These are phyloP conservation scores for Diaporthe ilicicola DNA, from an alignment of 2,329 filamentous ascomycete species.

Conservation along the genomic window DNA sequence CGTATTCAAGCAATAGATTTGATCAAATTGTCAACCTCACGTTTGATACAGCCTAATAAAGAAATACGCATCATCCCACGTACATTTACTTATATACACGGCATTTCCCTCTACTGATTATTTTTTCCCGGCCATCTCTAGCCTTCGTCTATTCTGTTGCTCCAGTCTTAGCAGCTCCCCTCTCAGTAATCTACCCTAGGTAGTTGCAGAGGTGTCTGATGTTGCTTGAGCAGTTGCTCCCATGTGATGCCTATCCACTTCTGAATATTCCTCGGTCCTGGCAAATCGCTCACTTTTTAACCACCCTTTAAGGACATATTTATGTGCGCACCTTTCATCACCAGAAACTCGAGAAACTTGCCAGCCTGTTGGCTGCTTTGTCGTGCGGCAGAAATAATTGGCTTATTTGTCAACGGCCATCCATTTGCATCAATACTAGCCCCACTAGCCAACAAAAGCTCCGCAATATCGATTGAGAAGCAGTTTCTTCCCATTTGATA, in stretches of 20 bases:
- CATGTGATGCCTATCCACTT: neutral
- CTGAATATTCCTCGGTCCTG: neutral
- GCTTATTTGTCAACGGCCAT: neutral
- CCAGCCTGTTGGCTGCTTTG: neutral
- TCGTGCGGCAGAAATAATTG: neutral
- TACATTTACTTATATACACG: too few relatives aligned
- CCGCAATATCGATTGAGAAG: neutral
- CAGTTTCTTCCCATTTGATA: neutral
- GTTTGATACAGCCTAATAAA: too few relatives aligned
- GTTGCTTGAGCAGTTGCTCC: neutral
- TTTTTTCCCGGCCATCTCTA: too few relatives aligned
- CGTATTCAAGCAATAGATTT: too few relatives aligned
- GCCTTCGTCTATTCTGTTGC: too few relatives aligned
- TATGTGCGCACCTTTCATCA: neutral
- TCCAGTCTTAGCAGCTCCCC: too few relatives aligned
- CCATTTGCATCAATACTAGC: neutral
- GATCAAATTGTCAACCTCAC: too few relatives aligned
- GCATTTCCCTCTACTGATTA: too few relatives aligned
- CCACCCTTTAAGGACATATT: accelerated
- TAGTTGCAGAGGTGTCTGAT: neutral
- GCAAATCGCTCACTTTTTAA: neutral
- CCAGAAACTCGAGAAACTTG: neutral
- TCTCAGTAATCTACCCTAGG: too few relatives aligned
- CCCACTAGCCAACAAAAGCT: neutral
- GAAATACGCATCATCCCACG: too few relatives aligned